These are phyloP conservation scores for Yamadazyma mexicana DNA, from an alignment of 1,139 yeast species.

Conservation along the genomic window DNA sequence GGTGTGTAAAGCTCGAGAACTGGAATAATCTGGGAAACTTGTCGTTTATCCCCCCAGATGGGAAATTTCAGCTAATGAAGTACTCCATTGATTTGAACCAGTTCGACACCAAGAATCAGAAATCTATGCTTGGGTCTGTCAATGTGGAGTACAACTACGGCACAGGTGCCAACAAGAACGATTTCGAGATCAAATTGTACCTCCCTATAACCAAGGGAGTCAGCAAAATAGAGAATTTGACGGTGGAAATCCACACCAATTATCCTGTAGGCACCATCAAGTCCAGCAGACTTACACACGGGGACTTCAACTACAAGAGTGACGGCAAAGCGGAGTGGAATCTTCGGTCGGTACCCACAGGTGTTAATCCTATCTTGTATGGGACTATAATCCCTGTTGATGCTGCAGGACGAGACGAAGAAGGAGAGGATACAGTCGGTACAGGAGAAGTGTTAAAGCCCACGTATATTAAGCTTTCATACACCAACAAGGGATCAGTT, in stretches of 20 bases:
- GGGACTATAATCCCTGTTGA: constrained; percentile 41
- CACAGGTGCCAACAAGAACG: constrained; percentile 61
- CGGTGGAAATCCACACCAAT: constrained; percentile 40
- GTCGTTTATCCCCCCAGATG: constrained; percentile 88
- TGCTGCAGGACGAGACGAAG: constrained; percentile 9
- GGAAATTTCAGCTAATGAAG: constrained; percentile 60
- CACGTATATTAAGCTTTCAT: constrained; percentile 50
- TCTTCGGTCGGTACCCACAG: constrained; percentile 59
- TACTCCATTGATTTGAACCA: constrained; percentile 58
- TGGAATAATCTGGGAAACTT: constrained; percentile 50
- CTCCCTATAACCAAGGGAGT: constrained; percentile 52
- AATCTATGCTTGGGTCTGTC: constrained; percentile 51
- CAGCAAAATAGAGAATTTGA: constrained; percentile 56
- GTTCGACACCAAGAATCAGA: constrained; percentile 17
- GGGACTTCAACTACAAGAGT: constrained; percentile 61
- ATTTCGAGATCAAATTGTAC: constrained; percentile 71
- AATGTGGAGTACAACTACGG: constrained; percentile 61
- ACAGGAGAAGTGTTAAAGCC: constrained; percentile 39
- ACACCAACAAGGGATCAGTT: constrained; percentile 64
- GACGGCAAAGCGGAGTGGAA: constrained; percentile 71
- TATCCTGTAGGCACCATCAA: constrained; percentile 33
- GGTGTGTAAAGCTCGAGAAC: constrained; percentile 49
- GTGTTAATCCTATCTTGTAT: constrained; percentile 67
- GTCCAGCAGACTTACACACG: constrained; percentile 63
- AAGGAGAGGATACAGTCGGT: neutral